Conservation (phyloP, 345 rosid species). For the Iberis pinnata region DNA sequence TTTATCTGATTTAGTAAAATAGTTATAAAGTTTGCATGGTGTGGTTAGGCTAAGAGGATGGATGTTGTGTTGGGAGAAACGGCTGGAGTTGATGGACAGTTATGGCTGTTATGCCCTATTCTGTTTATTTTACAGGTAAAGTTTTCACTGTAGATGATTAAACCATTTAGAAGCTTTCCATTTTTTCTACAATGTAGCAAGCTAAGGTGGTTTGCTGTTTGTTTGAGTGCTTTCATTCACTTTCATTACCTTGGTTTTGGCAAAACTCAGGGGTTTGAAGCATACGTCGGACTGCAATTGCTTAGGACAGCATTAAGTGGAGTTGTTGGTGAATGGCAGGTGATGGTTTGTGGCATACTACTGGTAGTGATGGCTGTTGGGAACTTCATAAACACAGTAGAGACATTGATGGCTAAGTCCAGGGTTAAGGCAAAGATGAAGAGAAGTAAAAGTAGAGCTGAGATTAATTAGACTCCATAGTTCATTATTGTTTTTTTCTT, state of each 20-base stretch:
- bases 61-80: conserved; percentile 99
- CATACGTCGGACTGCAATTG: conserved; percentile 78
- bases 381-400: conserved; percentile 75
- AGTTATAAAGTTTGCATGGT: conserved; percentile 14
- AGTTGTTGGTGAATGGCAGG: conserved; percentile 91
- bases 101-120: conserved; percentile 84
- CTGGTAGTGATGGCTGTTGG: conserved; percentile 91
- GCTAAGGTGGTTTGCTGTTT: not conserved
- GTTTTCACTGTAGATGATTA: no score
- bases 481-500: not conserved
- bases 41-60: conserved; percentile 99
- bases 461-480: conserved; percentile 38
- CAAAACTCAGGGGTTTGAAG: conserved; percentile 75
- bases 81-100: conserved; percentile 90
- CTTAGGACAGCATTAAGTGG: conserved; percentile 70
- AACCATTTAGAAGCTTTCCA: no score
- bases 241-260: conserved; percentile 14
- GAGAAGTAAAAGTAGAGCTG: conserved; percentile 75
- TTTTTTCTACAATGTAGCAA: not conserved
- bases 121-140: conserved; percentile 89
- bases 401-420: conserved; percentile 75
- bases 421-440: conserved; percentile 96
- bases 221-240: not conserved
- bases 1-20: not conserved
- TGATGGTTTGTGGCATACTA: conserved; percentile 68